Conservation (phyloP, 331 rosid genomes). For the Rosa hybrid region DNA sequence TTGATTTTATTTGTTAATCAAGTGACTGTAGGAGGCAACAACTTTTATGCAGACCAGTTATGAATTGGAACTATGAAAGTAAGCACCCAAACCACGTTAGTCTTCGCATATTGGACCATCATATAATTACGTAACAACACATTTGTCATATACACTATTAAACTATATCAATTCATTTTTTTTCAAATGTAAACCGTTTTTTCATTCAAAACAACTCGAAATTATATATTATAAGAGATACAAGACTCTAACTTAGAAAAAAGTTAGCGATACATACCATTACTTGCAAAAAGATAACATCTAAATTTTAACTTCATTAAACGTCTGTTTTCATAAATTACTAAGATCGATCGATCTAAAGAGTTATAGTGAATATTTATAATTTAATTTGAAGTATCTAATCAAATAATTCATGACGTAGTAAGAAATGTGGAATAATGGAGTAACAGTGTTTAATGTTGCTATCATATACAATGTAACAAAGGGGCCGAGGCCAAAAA, state of each 20-base stretch:
- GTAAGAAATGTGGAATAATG: neutral
- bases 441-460: neutral
- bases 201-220: no score
- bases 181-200: no score
- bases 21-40: neutral
- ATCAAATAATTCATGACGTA: neutral
- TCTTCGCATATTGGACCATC: constrained; percentile 38
- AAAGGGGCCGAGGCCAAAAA: neutral
- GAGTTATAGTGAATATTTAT: no score
- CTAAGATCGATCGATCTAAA: neutral
- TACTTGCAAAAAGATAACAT: no score
- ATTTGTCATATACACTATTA: neutral
- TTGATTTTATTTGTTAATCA: neutral
- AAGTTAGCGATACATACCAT: no score
- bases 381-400: no score
- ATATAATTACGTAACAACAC: neutral
- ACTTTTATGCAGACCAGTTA: neutral
- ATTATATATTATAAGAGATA: no score
- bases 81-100: constrained; percentile 33
- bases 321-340: neutral
- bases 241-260: no score
- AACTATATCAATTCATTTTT: neutral
- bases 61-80: neutral
- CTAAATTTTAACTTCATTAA: neutral
- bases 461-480: neutral